These are phyloP conservation scores for Lathyrus tuberosus DNA, from an alignment of 306 rosid species.

Conservation along the genomic window DNA sequence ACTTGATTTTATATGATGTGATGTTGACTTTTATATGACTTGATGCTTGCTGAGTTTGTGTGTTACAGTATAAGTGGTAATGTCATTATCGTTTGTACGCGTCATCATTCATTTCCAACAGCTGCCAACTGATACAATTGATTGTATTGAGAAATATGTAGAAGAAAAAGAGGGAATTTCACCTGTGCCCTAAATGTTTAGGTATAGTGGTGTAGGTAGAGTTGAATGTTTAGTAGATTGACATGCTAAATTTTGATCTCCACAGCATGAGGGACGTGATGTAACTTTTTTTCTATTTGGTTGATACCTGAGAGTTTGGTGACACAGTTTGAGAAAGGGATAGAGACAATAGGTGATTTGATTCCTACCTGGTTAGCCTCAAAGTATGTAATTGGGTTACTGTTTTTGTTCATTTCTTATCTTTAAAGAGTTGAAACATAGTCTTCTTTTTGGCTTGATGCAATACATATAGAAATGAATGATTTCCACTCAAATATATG, in stretches of 20 bases:
- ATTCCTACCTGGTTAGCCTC: slow-evolving; percentile 1
- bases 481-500: slow-evolving; percentile 6
- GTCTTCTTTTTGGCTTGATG: slow-evolving; percentile 16
- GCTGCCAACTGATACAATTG: too few relatives aligned
- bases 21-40: not conserved
- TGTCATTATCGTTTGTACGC: not conserved
- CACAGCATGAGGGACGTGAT: not conserved
- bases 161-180: too few relatives aligned
- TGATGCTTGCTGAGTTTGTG: not conserved
- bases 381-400: not conserved
- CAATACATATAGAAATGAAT: slow-evolving; percentile 10
- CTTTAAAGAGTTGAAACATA: not conserved
- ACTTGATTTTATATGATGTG: not conserved
- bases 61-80: not conserved
- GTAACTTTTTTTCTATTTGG: not conserved
- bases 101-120: slow-evolving; percentile 5
- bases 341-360: slow-evolving; percentile 4
- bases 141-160: too few relatives aligned
- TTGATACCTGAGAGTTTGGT: not conserved
- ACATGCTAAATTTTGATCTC: not conserved
- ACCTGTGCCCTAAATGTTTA: not conserved
- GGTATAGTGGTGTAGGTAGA: slow-evolving; percentile 14
- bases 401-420: not conserved
- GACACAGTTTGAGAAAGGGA: not conserved
- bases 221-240: slow-evolving; percentile 21